Conservation (phyloP, 495 filamentous ascomycete species). For the Lindgomyces ingoldianus region DNA sequence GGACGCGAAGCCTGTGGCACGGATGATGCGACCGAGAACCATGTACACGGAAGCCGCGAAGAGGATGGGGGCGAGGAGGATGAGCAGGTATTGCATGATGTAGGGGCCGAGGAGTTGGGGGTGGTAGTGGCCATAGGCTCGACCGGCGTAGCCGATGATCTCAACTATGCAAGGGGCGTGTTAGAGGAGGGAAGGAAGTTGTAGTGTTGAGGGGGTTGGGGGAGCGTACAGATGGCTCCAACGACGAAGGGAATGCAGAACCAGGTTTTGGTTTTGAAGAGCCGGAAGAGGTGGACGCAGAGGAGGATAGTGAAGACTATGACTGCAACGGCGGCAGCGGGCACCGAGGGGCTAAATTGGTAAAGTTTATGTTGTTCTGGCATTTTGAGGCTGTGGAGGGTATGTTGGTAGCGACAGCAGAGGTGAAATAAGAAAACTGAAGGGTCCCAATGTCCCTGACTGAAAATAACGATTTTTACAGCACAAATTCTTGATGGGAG, state of each 20-base stretch:
- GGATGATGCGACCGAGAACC: constrained; percentile 46
- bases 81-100: constrained; percentile 40
- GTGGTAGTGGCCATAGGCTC: neutral
- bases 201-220: neutral
- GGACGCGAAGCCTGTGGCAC: constrained; percentile 49
- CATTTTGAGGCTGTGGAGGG: neutral
- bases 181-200: no score
- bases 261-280: constrained; percentile 47
- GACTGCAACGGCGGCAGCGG: constrained; percentile 11
- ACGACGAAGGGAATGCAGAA: constrained; percentile 59
- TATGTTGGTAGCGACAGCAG: neutral
- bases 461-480: no score
- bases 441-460: no score
- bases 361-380: constrained; percentile 6
- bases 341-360: constrained; percentile 17
- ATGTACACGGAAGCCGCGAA: constrained; percentile 52
- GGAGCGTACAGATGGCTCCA: constrained; percentile 53
- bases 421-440: no score
- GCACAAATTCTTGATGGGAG: neutral
- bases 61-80: constrained; percentile 49
- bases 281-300: constrained; percentile 15
- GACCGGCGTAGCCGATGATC: constrained; percentile 17
- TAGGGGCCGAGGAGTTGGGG: constrained; percentile 36
- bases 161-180: constrained; percentile 15
- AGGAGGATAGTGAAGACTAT: constrained; percentile 20